These are phyloP conservation scores for Myxozyma geophila DNA, from an alignment of 805 yeast species.

Conservation along the genomic window DNA sequence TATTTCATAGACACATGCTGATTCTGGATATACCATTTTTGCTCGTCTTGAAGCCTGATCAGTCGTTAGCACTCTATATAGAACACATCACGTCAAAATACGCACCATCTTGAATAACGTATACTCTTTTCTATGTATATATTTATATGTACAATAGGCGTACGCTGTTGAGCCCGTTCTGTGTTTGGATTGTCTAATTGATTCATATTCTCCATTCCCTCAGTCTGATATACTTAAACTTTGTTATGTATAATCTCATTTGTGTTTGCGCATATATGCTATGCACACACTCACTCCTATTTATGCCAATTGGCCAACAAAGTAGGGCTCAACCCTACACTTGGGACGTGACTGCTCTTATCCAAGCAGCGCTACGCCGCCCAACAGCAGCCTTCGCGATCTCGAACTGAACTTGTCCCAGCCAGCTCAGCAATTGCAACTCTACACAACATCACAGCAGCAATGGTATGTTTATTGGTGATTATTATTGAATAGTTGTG, in stretches of 20 bases:
- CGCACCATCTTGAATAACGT: slow-evolving; percentile 1
- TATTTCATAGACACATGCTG: neutral
- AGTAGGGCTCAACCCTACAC: slow-evolving; percentile 14
- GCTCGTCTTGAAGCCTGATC: slow-evolving; percentile 39
- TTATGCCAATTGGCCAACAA: neutral
- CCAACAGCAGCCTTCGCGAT: neutral
- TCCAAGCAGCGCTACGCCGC: neutral
- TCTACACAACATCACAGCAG: slow-evolving; percentile 9
- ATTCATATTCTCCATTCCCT: neutral
- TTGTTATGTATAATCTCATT: neutral
- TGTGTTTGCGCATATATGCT: neutral
- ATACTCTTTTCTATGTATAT: neutral
- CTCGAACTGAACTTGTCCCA: neutral
- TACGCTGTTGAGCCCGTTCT: neutral
- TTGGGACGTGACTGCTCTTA: slow-evolving; percentile 1
- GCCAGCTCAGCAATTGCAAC: neutral
- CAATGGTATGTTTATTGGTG: neutral
- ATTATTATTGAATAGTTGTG: neutral
- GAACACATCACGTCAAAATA: neutral
- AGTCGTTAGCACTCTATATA: neutral
- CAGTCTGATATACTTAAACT: neutral
- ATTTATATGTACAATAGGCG: neutral
- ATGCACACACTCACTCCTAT: neutral
- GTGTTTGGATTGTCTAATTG: too few relatives aligned
- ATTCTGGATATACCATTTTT: slow-evolving; percentile 30